Base-by-base conservation (phyloP, 768 basidiomycete species). In the Tulasnella sp. region DNA sequence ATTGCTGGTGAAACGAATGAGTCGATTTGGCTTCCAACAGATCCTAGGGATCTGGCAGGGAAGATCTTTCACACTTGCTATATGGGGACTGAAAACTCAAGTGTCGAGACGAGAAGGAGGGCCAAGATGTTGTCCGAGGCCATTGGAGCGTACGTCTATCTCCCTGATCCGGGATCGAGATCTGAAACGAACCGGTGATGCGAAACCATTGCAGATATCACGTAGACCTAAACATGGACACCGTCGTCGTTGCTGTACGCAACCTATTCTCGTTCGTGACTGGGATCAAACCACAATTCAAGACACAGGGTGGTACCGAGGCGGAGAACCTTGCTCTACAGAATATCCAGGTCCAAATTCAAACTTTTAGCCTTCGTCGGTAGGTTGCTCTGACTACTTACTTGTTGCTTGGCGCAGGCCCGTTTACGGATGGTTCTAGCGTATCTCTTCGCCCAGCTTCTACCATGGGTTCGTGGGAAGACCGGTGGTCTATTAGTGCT, bases 21-120 rank as follows among this genome's bases (percentile, higher is more conserved):
- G 61, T 95, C 94, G 1, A 73, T 73, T 1, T 98, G 97, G 68
- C 67, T 91, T 26, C 95, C 96, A 1, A 77, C 80, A 0, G 93
- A 99, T 70, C 82, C 94, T 0, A 80, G 77, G 48, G 96, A 98
- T 68, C 92, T 97, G 66, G 82, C 83, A 26, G 77, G 75, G 55
- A 78, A 91, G 24, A 84, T 98, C 56, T 95, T 99, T 75, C 94
- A 98, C 70, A 95, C 94, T 0, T 96, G 92, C 71, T 99, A 95
- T 72, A 98, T 99, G 96, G 95, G 95, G 4, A 99, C 96, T 0
- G 89, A 93, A 70, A 94, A 98, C 70, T 97, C 95, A 5, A 90
- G 85, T 61, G 70, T 70, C 0, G 96, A 96, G 66, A 98, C 96
- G 5, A 76, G 91, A 10, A 73, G 77, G 62, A 77, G 96, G 32